These are phyloP conservation scores for Cryptococcus maquisensis DNA, from an alignment of 1,284 basidiomycete species.

Conservation along the genomic window DNA sequence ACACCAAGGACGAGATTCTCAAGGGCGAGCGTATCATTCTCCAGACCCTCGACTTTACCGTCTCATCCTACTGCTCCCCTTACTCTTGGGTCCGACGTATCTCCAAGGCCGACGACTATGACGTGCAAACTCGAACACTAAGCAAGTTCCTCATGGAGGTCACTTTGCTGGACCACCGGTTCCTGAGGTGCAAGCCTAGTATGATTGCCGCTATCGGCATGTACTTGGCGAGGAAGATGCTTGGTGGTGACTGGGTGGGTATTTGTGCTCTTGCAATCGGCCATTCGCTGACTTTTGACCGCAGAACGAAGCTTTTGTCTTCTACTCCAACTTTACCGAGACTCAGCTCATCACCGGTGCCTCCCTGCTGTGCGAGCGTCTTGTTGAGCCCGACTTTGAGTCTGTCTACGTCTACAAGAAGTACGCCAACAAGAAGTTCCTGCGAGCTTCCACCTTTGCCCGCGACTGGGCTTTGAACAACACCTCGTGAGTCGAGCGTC, in stretches of 20 bases:
- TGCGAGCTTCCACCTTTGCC: slow-evolving; percentile 64
- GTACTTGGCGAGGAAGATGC: slow-evolving; percentile 89
- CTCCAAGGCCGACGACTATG: slow-evolving; percentile 98
- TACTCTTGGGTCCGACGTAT: slow-evolving; percentile 99
- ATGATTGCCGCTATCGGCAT: slow-evolving; percentile 96
- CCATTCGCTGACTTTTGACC: background rate
- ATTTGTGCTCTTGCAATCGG: background rate
- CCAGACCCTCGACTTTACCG: slow-evolving; percentile 82
- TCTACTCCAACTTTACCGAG: slow-evolving; percentile 89
- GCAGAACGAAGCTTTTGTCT: slow-evolving; percentile 86
- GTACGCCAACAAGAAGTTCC: slow-evolving; percentile 95
- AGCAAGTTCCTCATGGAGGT: slow-evolving; percentile 98
- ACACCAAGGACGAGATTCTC: slow-evolving; percentile 89
- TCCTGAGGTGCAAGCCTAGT: slow-evolving; percentile 89
- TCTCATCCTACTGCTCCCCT: slow-evolving; percentile 97
- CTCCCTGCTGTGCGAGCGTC: slow-evolving; percentile 75
- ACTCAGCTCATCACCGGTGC: slow-evolving; percentile 82
- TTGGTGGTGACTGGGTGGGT: slow-evolving; percentile 89
- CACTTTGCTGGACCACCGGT: slow-evolving; percentile 86
- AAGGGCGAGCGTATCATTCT: slow-evolving; percentile 96
- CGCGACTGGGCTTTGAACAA: slow-evolving; percentile 52
- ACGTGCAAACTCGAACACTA: slow-evolving; percentile 93
- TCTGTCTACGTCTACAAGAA: slow-evolving; percentile 90
- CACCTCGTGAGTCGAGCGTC: slow-evolving; percentile 7
- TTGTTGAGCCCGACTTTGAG: slow-evolving; percentile 74